Percentiles rank a stretch among this genome's conserved stretches.
phyloP scores from a whole-genome alignment of 768 basidiomycete genomes.

The Boletales sp. region DNA sequence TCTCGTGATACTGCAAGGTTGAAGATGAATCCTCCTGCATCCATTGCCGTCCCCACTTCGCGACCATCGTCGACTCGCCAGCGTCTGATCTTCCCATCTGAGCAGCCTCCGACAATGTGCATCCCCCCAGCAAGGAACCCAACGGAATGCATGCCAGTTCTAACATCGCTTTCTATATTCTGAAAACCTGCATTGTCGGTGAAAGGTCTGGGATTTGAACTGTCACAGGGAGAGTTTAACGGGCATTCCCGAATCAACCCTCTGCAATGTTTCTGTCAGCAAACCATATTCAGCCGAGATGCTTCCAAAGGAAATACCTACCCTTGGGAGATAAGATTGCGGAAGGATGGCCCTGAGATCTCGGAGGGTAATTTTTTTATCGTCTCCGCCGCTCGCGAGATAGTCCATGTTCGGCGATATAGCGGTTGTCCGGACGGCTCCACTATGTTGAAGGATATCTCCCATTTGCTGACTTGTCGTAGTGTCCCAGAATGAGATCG shows the following conservation, averaged over 20 bases:
- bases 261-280: too few relatives aligned
- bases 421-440: neutral
- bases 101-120: slow-evolving; percentile 2
- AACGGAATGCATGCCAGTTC: neutral
- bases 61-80: slow-evolving; percentile 1
- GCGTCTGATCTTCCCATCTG: neutral
- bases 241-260: too few relatives aligned
- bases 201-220: too few relatives aligned
- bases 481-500: neutral
- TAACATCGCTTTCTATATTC: neutral
- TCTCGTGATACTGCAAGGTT: neutral
- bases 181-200: too few relatives aligned
- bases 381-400: neutral
- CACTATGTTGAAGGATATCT: neutral
- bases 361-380: neutral
- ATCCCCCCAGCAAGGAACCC: slow-evolving; percentile 1
- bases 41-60: neutral
- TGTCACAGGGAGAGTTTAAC: too few relatives aligned
- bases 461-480: neutral
- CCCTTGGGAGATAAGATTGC: neutral
- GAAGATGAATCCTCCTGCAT: neutral
- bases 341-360: neutral
- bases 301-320: neutral
- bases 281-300: too few relatives aligned
- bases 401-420: neutral